Conservation (phyloP, 2,329 filamentous ascomycete genomes). For the Pestalotiopsis sp. region DNA sequence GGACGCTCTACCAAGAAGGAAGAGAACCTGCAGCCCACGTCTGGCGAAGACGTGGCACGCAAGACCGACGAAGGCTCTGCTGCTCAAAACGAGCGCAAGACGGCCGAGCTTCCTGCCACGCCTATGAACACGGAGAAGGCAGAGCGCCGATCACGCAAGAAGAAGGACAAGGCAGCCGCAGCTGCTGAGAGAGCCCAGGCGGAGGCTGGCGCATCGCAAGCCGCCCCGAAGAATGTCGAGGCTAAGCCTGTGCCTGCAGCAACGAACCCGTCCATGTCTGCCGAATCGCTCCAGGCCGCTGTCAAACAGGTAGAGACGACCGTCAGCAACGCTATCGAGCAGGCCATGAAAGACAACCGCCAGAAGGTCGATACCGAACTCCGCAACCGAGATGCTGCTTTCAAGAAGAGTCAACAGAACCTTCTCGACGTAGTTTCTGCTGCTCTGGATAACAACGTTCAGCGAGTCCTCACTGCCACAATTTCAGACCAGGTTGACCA, state of each 20-base stretch:
- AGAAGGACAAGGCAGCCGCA: slow-evolving; percentile 62
- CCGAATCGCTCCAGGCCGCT: slow-evolving; percentile 56
- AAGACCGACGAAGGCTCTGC: slow-evolving; percentile 25
- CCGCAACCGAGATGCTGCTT: slow-evolving; percentile 51
- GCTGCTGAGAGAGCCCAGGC: slow-evolving; percentile 54
- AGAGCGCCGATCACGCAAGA: slow-evolving; percentile 35
- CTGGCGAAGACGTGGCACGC: slow-evolving; percentile 25
- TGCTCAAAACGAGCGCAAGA: slow-evolving; percentile 31
- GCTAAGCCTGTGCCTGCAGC: slow-evolving; percentile 24
- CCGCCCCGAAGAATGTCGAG: slow-evolving; percentile 38
- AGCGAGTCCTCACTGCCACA: slow-evolving; percentile 75
- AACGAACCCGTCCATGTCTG: slow-evolving; percentile 27
- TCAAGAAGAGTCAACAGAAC: slow-evolving; percentile 55
- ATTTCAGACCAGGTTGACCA: slow-evolving; percentile 76
- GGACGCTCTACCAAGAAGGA: slow-evolving; percentile 28
- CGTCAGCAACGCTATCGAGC: slow-evolving; percentile 53
- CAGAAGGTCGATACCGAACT: slow-evolving; percentile 68
- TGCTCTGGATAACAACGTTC: slow-evolving; percentile 64
- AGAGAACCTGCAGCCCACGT: slow-evolving; percentile 24
- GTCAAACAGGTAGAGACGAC: slow-evolving; percentile 54
- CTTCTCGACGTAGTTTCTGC: slow-evolving; percentile 61
- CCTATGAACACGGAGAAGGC: slow-evolving; percentile 31
- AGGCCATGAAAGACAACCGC: slow-evolving; percentile 63
- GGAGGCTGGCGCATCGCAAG: slow-evolving; percentile 41
- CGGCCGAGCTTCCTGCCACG: slow-evolving; percentile 25